Percentiles rank a stretch among this genome's conserved stretches.
These are phyloP conservation scores for Colletotrichum plurivorum DNA, from an alignment of 2,329 filamentous ascomycete species.

Conservation along the genomic window DNA sequence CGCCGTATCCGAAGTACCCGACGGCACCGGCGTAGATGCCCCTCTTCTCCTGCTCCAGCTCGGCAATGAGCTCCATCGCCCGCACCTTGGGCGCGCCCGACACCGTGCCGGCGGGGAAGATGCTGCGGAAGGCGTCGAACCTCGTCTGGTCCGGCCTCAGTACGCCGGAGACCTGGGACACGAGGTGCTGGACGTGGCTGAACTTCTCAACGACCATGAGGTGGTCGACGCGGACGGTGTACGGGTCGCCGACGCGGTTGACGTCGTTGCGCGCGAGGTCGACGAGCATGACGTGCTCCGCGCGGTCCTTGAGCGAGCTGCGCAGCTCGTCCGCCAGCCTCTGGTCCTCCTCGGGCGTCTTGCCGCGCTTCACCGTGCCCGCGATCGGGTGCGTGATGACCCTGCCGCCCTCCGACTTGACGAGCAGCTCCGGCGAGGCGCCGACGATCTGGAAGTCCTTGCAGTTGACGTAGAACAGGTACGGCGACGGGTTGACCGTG, in stretches of 20 bases:
- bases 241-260: constrained; percentile 93
- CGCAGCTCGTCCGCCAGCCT: constrained; percentile 82
- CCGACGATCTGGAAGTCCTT: constrained; percentile 94
- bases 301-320: constrained; percentile 88
- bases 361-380: constrained; percentile 91
- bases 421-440: constrained; percentile 93
- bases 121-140: constrained; percentile 95
- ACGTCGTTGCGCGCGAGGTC: constrained; percentile 97
- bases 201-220: constrained; percentile 96
- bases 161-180: constrained; percentile 95
- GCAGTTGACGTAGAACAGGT: constrained; percentile 96
- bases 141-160: constrained; percentile 86
- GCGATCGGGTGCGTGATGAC: constrained; percentile 98
- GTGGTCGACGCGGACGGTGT: constrained; percentile 90
- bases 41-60: constrained; percentile 93
- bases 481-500: constrained; percentile 97
- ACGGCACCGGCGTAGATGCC: constrained; percentile 97
- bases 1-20: constrained; percentile 93
- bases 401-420: constrained; percentile 88
- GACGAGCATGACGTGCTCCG: constrained; percentile 97
- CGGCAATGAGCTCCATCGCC: constrained; percentile 97
- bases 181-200: constrained; percentile 96
- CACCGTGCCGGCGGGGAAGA: constrained; percentile 97
- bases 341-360: constrained; percentile 85
- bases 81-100: constrained; percentile 95